Conservation (phyloP, 129 eudicot genomes). For the Ambrosia artemisiifolia region DNA sequence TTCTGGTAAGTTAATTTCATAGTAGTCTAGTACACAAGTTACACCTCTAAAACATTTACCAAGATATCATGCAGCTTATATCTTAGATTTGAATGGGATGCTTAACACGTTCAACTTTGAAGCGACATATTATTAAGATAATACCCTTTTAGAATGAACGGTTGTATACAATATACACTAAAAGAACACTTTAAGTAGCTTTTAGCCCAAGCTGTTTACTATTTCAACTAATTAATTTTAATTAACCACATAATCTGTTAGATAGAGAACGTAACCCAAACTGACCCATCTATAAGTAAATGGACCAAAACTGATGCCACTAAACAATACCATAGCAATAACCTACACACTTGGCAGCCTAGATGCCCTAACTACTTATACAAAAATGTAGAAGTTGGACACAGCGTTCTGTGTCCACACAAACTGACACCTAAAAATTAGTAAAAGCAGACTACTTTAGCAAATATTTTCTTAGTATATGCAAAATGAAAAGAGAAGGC, state of each 20-base stretch:
- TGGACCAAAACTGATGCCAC: neutral
- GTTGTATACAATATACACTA: no score
- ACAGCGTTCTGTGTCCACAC: neutral
- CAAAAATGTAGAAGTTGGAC: neutral
- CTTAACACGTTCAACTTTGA: neutral
- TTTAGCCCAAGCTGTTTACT: no score
- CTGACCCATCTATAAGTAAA: neutral
- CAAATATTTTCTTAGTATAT: no score
- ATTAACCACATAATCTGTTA: neutral
- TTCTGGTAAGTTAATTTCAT: neutral
- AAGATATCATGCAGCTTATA: neutral
- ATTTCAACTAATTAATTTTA: neutral
- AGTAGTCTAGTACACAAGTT: neutral
- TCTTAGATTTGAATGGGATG: neutral
- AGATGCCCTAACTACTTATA: neutral
- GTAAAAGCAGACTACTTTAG: no score
- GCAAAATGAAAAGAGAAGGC: conserved; percentile 7
- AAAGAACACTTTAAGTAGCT: neutral
- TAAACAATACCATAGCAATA: neutral
- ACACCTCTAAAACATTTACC: neutral
- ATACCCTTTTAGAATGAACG: no score
- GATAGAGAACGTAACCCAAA: neutral
- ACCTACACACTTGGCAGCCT: neutral
- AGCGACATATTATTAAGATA: neutral
- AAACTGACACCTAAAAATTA: neutral